These are phyloP conservation scores for Yamadazyma kitorensis DNA, from an alignment of 805 yeast genomes.

Conservation along the genomic window DNA sequence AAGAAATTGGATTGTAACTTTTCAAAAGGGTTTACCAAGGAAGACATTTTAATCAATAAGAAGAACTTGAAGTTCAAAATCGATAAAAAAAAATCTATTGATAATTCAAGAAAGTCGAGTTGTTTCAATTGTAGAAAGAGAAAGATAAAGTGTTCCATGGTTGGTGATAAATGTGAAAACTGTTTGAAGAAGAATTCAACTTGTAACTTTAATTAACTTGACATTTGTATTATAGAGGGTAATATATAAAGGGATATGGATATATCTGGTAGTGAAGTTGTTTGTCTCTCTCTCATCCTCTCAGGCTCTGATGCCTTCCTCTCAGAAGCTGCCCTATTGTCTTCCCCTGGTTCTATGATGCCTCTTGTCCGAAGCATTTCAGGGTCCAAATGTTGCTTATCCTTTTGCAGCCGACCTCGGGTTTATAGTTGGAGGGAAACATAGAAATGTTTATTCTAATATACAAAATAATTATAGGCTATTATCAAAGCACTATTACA, in stretches of 20 bases:
- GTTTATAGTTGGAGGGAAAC: no score
- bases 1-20: constrained; percentile 50
- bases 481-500: no score
- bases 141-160: constrained; percentile 41
- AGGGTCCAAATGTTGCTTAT: no score
- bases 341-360: no score
- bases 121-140: constrained; percentile 41
- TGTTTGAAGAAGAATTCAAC: constrained; percentile 35
- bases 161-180: constrained; percentile 36
- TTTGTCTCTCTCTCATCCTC: not conserved
- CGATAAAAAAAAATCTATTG: constrained; percentile 10
- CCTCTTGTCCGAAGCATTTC: no score
- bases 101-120: constrained; percentile 30
- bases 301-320: no score
- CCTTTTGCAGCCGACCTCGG: no score
- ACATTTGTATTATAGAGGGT: constrained; percentile 1
- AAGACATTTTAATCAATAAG: constrained; percentile 46
- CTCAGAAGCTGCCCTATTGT: no score
- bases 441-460: no score
- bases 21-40: constrained; percentile 65
- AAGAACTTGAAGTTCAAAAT: constrained; percentile 11
- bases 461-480: no score
- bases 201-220: constrained; percentile 28
- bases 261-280: constrained; percentile 3
- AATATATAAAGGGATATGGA: no score